phyloP scores from a whole-genome alignment of 164 flowering plant genomes.

The Kingdonia uniflora region DNA sequence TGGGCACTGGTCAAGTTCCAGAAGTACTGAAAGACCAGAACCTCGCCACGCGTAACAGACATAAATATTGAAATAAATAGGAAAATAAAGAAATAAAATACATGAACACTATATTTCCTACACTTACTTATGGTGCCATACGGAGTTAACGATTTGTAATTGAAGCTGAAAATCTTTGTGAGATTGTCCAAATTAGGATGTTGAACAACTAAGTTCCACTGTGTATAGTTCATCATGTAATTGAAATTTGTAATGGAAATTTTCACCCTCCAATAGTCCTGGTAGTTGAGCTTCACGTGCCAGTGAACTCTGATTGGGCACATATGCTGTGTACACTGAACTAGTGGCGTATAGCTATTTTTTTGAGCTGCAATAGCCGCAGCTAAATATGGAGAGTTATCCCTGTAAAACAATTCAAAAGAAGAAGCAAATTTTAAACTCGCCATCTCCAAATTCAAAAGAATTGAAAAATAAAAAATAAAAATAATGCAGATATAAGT shows the following conservation, averaged over 20 bases:
- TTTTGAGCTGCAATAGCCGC: conserved; percentile 35
- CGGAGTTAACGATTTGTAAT: conserved; percentile 69
- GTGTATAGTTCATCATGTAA: conserved; percentile 65
- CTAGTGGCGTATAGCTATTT: conserved; percentile 37
- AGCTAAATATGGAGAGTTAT: conserved; percentile 41
- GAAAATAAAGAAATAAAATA: too few species aligned
- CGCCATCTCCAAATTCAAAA: background rate
- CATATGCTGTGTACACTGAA: conserved; percentile 85
- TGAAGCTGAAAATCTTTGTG: conserved; percentile 72
- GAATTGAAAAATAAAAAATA: background rate
- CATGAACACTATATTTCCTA: too few species aligned
- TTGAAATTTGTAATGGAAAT: conserved; percentile 74
- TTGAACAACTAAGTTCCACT: conserved; percentile 77
- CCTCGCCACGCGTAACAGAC: too few species aligned
- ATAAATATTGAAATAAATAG: too few species aligned
- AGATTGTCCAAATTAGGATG: conserved; percentile 82
- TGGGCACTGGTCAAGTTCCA: too few species aligned
- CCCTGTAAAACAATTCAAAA: conserved; percentile 23
- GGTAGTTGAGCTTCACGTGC: conserved; percentile 83
- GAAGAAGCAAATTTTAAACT: background rate
- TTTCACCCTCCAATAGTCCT: conserved; percentile 83
- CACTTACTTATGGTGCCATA: conserved; percentile 63
- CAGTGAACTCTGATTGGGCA: conserved; percentile 85
- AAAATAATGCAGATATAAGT: background rate
- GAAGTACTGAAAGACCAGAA: too few species aligned